These are phyloP conservation scores for Botryotinia calthae DNA, from an alignment of 2,329 filamentous ascomycete species.

Conservation along the genomic window DNA sequence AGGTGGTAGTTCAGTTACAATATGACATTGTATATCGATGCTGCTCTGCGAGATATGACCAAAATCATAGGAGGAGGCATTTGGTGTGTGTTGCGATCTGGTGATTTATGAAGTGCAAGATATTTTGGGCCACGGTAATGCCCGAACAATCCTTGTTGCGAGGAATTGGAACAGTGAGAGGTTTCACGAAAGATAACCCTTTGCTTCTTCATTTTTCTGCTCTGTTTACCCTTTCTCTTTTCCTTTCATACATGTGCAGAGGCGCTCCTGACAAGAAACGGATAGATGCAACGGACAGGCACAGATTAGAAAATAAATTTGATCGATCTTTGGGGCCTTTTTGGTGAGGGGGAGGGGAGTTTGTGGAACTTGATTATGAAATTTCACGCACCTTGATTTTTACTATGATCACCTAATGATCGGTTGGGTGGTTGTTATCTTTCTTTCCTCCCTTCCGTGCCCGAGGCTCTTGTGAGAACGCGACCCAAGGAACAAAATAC, in stretches of 20 bases:
- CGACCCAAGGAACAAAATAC: neutral
- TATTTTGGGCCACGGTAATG: conserved; percentile 28
- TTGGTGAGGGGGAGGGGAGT: neutral
- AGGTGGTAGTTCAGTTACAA: conserved; percentile 20
- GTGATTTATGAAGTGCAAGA: conserved; percentile 29
- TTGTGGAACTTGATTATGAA: conserved; percentile 17
- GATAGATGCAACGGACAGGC: conserved; percentile 18
- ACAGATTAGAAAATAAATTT: conserved; percentile 16
- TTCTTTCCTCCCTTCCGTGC: neutral
- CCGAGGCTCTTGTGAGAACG: neutral
- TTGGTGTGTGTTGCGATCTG: conserved; percentile 35
- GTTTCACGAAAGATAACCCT: conserved; percentile 31
- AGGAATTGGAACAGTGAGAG: conserved; percentile 28
- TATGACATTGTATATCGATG: conserved; percentile 20
- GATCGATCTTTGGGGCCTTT: conserved; percentile 12
- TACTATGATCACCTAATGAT: neutral
- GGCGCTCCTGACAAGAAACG: conserved; percentile 16
- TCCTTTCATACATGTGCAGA: conserved; percentile 1
- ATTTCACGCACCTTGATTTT: conserved; percentile 18
- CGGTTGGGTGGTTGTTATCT: neutral
- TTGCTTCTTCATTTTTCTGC: neutral
- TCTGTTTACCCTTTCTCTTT: neutral
- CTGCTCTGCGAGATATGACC: conserved; percentile 32
- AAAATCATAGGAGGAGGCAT: conserved; percentile 29
- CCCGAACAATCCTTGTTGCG: conserved; percentile 35